Evolutionary conservation across 2,329 filamentous ascomycete species (phyloP), one percentile per base, ranked within the genome.

Genomic region (Cercospora beticola): DNA sequence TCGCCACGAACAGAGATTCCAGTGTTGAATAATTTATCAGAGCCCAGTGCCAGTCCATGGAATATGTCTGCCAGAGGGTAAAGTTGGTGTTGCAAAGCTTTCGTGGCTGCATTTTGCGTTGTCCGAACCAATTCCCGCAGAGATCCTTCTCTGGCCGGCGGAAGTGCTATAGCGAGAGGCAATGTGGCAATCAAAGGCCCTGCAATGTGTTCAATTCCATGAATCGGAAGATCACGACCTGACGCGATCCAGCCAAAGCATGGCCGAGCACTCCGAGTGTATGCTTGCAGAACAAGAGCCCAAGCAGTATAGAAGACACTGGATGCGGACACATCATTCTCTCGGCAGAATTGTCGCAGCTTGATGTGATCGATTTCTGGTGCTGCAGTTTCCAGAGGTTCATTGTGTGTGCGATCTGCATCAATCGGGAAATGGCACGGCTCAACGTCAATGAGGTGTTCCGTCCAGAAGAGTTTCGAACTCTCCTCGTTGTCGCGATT

Each of bases 121-220:
- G 16, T 49, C n/a, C 9, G 43, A 6, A 49, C 43, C 16, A 21
- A 18, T 18, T 49, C 43, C 9, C n/a, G 16, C 16, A 49, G 16
- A 18, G 43, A 18, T 9, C 43, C 18, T 18, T 49, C 16, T 43
- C 36, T 43, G 16, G 7, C 16, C 18, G 16, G 8, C 3, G 8
- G n/a, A 5, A 49, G n/a, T 18, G 43, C 16, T 18, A 18, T 8
- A n/a, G 43, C 43, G 18, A 49, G n/a, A 1, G 43, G 43, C 43
- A 49, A 49, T 18, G 43, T 49, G 43, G 43, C 43, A 9, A 49
- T 75, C 6, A 77, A 75, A 12, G 80, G 80, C 12, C 79, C 80
- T 56, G 76, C 43, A 12, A 68, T 60, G 7, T 58, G 16, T n/a
- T 68, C 66, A 5, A 62, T 31, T 18, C 40, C 56, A 64, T 57